These are phyloP conservation scores for Macrophomina pseudophaseolina DNA, from an alignment of 2,329 filamentous ascomycete genomes.

Conservation along the genomic window DNA sequence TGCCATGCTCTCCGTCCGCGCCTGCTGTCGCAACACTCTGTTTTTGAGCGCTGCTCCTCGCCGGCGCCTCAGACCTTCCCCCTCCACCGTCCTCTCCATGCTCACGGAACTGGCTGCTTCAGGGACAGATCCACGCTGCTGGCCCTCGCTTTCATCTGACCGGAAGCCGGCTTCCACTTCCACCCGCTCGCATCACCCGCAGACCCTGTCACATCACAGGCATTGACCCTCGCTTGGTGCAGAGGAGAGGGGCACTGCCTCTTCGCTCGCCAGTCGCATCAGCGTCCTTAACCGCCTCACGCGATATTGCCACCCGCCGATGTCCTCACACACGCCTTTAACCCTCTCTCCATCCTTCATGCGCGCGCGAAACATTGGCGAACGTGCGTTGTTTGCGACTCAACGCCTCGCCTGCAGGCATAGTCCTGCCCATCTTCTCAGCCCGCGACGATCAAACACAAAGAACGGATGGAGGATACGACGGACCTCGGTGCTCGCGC, in stretches of 20 bases:
- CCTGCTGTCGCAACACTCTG: background rate
- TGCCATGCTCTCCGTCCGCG: constrained; percentile 6
- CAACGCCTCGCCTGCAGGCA: background rate
- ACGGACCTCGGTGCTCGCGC: background rate
- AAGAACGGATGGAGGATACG: background rate
- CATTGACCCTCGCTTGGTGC: background rate
- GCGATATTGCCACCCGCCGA: constrained; percentile 8
- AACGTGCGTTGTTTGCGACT: background rate
- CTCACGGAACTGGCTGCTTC: background rate
- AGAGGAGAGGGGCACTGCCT: background rate
- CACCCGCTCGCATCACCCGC: constrained; percentile 23
- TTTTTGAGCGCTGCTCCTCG: background rate
- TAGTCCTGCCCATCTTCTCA: background rate
- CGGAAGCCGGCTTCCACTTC: constrained; percentile 16
- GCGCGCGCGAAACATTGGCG: constrained; percentile 21
- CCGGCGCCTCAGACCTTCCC: background rate
- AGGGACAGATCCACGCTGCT: constrained; percentile 16
- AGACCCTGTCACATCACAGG: constrained; percentile 13
- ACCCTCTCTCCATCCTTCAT: constrained; percentile 6
- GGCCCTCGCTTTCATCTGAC: constrained; percentile 13
- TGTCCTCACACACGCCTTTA: background rate
- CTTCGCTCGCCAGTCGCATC: background rate
- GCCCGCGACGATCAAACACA: background rate
- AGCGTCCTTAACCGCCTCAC: background rate
- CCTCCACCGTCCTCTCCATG: background rate